Conservation (phyloP, 257 asterid species). For the Petunia secreta region DNA sequence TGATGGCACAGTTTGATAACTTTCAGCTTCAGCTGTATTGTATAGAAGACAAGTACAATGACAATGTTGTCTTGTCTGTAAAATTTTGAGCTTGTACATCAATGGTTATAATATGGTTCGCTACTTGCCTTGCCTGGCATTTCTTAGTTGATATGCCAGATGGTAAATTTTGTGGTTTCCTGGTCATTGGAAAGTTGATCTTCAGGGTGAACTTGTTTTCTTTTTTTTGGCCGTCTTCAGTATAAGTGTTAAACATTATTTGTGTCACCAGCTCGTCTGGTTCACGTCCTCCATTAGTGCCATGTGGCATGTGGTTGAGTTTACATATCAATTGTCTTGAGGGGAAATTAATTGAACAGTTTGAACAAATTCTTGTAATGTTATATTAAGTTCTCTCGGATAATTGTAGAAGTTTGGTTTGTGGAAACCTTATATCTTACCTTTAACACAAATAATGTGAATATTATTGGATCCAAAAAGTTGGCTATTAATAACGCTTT, state of each 20-base stretch:
- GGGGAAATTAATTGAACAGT: background rate
- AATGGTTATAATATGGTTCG: background rate
- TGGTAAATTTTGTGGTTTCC: background rate
- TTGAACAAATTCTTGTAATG: background rate
- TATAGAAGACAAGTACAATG: constrained; percentile 24
- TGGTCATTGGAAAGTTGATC: background rate
- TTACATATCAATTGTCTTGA: background rate
- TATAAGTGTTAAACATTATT: background rate
- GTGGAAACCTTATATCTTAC: background rate
- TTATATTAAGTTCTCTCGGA: background rate
- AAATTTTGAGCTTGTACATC: background rate
- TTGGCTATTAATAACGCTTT: background rate
- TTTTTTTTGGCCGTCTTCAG: background rate
- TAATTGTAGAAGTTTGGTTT: background rate
- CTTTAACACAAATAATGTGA: background rate
- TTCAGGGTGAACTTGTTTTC: background rate
- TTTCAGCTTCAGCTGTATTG: constrained; percentile 21
- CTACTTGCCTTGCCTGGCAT: background rate
- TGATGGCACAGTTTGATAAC: constrained; percentile 1
- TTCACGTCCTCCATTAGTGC: background rate
- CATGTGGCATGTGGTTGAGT: background rate
- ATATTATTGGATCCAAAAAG: background rate
- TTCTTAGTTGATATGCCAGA: background rate
- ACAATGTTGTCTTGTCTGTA: background rate
- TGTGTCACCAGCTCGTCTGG: background rate